A percentile compares a stretch with the other conserved stretches of the same genome.
phyloP scores from a whole-genome alignment of 108 stramenopile genomes.

The Pseudonitzschia delicatissima region DNA sequence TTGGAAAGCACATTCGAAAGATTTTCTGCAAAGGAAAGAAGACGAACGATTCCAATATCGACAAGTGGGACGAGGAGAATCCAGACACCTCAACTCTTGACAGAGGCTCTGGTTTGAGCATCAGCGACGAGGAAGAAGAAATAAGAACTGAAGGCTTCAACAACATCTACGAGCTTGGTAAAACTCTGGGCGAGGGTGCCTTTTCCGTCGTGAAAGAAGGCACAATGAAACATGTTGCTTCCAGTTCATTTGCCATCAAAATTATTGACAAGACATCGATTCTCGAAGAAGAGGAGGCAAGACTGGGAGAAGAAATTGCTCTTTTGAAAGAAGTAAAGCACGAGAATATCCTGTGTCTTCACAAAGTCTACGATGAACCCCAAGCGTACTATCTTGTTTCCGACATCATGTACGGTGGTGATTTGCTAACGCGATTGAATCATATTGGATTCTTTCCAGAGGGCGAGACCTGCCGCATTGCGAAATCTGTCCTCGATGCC shows the following conservation, averaged over 20 bases:
- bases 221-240: conserved; percentile 18
- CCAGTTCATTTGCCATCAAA: conserved; percentile 58
- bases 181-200: conserved; percentile 62
- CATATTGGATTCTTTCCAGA: conserved; percentile 58
- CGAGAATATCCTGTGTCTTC: conserved; percentile 50
- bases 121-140: too few species aligned
- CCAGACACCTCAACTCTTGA: too few species aligned
- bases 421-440: conserved; percentile 80
- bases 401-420: conserved; percentile 77
- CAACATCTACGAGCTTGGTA: not conserved
- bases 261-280: conserved; percentile 64
- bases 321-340: conserved; percentile 52
- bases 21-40: not conserved
- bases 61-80: not conserved
- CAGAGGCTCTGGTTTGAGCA: too few species aligned
- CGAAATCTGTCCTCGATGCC: conserved; percentile 42
- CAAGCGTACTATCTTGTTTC: conserved; percentile 77
- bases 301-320: conserved; percentile 63
- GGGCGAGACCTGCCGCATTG: conserved; percentile 42
- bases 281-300: conserved; percentile 56
- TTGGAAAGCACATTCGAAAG: not conserved
- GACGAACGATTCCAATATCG: not conserved
- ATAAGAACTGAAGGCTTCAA: too few species aligned
- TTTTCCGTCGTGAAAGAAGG: conserved; percentile 64
- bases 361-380: conserved; percentile 79